Base-by-base conservation (phyloP, 352 stramenopile genomes). In the Phytophthora foliorum region DNA sequence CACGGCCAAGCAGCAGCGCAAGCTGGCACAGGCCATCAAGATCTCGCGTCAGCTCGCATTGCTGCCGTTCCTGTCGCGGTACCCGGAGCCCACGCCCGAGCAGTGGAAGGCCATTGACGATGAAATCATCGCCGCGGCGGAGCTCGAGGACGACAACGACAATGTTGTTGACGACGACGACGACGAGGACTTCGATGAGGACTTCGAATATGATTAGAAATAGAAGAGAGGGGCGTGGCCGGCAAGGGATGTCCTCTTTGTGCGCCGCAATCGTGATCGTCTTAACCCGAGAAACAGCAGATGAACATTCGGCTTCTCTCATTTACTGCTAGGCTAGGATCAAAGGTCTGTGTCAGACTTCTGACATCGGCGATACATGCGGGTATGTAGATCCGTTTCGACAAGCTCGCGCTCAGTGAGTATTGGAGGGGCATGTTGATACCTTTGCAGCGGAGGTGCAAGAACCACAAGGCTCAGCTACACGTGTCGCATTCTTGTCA, bases 31-130 rank as follows among this genome's bases (percentile, higher is more conserved):
- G 29, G 84, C 81, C 22, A 76, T 95, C 63, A 95, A 95, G 67
- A 79, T 93, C 63, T 91, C 85, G 57, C 85, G 88, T 56, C 88
- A 95, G 53, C 41, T 95, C 41, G 85, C 78, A 21, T 63, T 95
- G 69, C 49, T 95, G 72, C 88, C 88, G 55, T 93, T 80, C 75
- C 69, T 93, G 52, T 93, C 85, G 39, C 78, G 88, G 63, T 95
- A 93, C 82, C 85, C 88, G 39, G 80, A 92, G 57, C 88, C 88
- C 54, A 91, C 88, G 49, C 88, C 88, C 8, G 84, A 90, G 69
- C 88, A 95, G 61, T 93, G 86, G 85, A 81, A 88, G 62, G 76
- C 82, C 25, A 92, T 95, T 77, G 82, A 91, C 60, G 79, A 92
- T n/a, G 81, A 92, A 64, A 81, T 90, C 34, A 91, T 91, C 41